Evolutionary conservation across 2,329 filamentous ascomycete species (phyloP).

Genomic region (Xylariaceae sp.): DNA sequence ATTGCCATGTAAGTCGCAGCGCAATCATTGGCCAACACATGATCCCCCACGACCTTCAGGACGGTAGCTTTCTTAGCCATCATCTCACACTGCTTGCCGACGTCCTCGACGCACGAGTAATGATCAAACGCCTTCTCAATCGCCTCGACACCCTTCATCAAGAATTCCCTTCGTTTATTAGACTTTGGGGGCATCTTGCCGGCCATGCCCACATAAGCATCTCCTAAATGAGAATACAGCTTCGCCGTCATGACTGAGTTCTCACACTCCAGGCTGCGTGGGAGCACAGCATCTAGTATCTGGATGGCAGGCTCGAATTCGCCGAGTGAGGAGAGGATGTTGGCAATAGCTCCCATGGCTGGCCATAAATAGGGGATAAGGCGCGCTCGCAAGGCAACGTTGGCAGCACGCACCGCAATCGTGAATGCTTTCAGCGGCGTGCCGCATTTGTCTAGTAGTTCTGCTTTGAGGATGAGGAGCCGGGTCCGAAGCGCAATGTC

Average conservation of each 20-base stretch:
- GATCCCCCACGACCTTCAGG: constrained; percentile 64
- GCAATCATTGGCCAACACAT: constrained; percentile 58
- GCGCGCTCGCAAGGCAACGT: constrained; percentile 63
- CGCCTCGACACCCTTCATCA: constrained; percentile 54
- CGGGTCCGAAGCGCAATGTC: constrained; percentile 62
- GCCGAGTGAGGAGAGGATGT: constrained; percentile 61
- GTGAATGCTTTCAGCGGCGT: constrained; percentile 72
- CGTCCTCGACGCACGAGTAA: constrained; percentile 63
- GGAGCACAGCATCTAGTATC: constrained; percentile 64
- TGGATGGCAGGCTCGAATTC: constrained; percentile 64
- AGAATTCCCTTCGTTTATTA: constrained; percentile 47
- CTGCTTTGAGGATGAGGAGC: constrained; percentile 67
- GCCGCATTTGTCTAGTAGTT: constrained; percentile 62
- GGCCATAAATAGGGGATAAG: constrained; percentile 68
- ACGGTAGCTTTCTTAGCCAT: constrained; percentile 77
- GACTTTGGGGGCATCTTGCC: constrained; percentile 45
- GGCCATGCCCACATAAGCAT: constrained; percentile 74
- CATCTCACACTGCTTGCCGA: constrained; percentile 68
- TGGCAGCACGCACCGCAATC: constrained; percentile 67
- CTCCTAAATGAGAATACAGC: constrained; percentile 65
- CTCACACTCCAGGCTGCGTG: constrained; percentile 69
- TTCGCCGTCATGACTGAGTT: constrained; percentile 57
- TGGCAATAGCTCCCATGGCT: constrained; percentile 60
- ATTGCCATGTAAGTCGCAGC: constrained; percentile 61
- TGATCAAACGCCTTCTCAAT: constrained; percentile 59